Base-by-base conservation (phyloP, 768 basidiomycete species). In the Podaxis pistillaris region DNA sequence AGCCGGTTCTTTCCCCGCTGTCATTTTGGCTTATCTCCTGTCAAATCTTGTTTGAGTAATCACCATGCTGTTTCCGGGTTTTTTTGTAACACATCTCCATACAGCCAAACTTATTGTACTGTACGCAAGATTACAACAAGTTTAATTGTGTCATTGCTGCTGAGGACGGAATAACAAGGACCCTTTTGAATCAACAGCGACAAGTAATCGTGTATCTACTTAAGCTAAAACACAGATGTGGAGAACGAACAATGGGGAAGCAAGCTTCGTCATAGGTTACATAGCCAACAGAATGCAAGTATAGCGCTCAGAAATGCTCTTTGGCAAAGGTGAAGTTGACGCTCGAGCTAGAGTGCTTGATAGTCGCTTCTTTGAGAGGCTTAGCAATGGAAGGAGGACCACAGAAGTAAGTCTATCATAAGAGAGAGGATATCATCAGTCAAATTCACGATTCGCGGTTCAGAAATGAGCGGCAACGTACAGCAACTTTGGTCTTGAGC, bases 251-350 rank as follows among this genome's bases (percentile, higher is more conserved):
- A 50, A 50, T 28, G 49, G 49, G 3, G 7, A 50, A 50, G 0
- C 13, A 15, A 44, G 13, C 41, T 44, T 13, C 13, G 12, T 5
- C 9, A 19, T 8, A 13, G 15, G 15, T 1, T 4, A 15, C 41
- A n/a, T 13, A 19, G 41, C 15, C 41, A 15, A 19, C 13, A 4
- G n/a, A 44, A 8, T 15, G 19, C 19, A 50, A 24, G 49, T 22
- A 50, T 22, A 24, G 22, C 56, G 61, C 57, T 37, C 52, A 60
- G 24, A 65, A 59, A 60, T 62, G 44, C 37, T 71, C 94, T 86
- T 96, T 96, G 19, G 89, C 87, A 73, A 97, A 96, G 0, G 81
- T 79, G 75, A 95, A 95, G 51, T 87, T 75, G 50, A 96, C 84
- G 38, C 79, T 75, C 12, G 85, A 69, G 56, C 79, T 80, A 2